Conservation (phyloP, 2,329 filamentous ascomycete species). For the Stagonosporopsis cucurbitacearum region DNA sequence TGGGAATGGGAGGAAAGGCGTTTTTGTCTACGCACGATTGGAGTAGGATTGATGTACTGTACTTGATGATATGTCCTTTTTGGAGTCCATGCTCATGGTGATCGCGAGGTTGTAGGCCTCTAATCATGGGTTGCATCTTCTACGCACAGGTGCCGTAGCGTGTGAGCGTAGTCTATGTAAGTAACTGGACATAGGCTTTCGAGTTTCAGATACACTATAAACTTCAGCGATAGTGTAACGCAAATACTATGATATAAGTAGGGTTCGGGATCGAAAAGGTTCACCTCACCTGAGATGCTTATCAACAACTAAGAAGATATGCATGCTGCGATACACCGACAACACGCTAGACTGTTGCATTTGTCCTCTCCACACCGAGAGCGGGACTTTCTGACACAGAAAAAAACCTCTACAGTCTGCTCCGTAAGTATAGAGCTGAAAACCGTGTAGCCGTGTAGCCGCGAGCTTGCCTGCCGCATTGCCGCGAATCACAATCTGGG, state of each 20-base stretch:
- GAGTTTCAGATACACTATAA: no score
- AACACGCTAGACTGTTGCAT: neutral
- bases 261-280: no score
- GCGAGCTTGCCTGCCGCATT: constrained; percentile 11
- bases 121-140: neutral
- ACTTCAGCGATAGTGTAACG: neutral
- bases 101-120: neutral
- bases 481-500: constrained; percentile 5
- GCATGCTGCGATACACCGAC: neutral
- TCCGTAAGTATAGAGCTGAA: neutral
- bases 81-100: neutral
- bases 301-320: no score
- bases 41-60: neutral
- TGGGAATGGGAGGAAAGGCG: neutral
- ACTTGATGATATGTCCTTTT: neutral
- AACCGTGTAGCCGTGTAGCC: constrained; percentile 12
- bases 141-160: constrained; percentile 2
- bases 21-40: neutral
- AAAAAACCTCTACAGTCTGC: neutral
- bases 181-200: no score
- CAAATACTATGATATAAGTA: no score
- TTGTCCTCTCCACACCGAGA: neutral
- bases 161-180: no score
- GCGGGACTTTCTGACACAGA: no score
- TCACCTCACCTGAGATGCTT: no score